Conservation (phyloP, 345 rosid species). For the Euphorbia tirucalli region DNA sequence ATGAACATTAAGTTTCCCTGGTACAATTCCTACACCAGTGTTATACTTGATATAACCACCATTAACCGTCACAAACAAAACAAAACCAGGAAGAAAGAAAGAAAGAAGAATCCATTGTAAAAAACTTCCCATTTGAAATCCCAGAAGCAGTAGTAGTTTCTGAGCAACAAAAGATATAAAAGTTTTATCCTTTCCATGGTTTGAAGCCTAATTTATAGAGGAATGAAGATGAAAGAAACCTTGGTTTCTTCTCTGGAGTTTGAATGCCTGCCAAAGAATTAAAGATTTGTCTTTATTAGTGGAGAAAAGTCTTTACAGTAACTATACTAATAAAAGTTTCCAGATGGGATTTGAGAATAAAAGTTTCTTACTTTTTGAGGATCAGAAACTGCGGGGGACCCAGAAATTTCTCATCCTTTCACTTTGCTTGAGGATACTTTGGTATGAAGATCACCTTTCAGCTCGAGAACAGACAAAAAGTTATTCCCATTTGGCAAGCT, state of each 20-base stretch:
- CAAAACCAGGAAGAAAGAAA: too few relatives aligned
- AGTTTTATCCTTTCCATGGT: neutral
- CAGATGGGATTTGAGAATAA: neutral
- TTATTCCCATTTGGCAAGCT: too few relatives aligned
- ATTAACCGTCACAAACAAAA: constrained; percentile 24
- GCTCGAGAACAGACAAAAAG: too few relatives aligned
- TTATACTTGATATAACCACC: constrained; percentile 53
- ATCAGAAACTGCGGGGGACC: neutral
- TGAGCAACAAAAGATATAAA: neutral
- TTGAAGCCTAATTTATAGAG: neutral
- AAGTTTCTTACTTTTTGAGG: neutral
- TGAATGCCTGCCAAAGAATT: constrained; percentile 8
- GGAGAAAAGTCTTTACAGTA: neutral
- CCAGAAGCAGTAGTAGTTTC: too few relatives aligned
- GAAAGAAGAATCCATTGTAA: constrained; percentile 14
- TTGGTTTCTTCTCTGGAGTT: constrained; percentile 8
- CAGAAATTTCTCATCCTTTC: neutral
- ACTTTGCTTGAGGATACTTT: too few relatives aligned
- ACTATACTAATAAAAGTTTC: too few relatives aligned
- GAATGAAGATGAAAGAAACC: neutral
- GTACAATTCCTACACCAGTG: constrained; percentile 53
- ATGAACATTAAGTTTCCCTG: constrained; percentile 73
- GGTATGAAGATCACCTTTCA: too few relatives aligned
- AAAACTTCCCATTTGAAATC: constrained; percentile 29
- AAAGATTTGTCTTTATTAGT: neutral